Base-by-base conservation (phyloP, 257 asterid species). In the Vinca minor region DNA sequence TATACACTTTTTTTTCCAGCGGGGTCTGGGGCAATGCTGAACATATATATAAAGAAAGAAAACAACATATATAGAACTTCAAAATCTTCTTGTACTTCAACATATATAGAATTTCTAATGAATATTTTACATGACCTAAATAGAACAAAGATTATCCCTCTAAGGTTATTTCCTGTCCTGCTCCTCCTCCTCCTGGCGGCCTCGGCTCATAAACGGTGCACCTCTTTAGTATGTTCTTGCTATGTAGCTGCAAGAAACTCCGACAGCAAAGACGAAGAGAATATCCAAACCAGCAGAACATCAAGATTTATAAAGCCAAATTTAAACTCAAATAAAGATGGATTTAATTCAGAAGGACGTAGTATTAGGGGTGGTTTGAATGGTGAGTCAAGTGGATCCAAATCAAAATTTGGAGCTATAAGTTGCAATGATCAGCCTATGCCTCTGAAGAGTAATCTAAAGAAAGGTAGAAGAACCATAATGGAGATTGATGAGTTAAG, bases 381-480 rank as follows among this genome's bases (percentile, higher is more conserved):
- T 29, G 23, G 11, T 55, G n/a, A 48, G 0, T 12, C 26, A 18
- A 7, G 45, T 13, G 38, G 71, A 35, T 58, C 68, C 31, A 50
- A 64, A 47, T n/a, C 53, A 25, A 52, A 52, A 23, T 1, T 12
- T 59, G 64, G 36, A 38, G 32, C 73, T 59, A n/a, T n/a, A n/a
- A 55, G 15, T 18, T 18, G 54, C 12, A 49, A 45, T 32, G 70
- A n/a, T n/a, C n/a, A 36, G 20, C 52, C 44, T 29, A 38, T 63
- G 63, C 84, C 85, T 57, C 75, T 81, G 14, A 85, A 79, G 79
- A 85, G 89, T 73, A 85, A 81, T 70, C 81, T 85, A 64, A 85
- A 83, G 83, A 85, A 76, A 59, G 70, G 47, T 49, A n/a, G n/a
- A n/a, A n/a, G n/a, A n/a, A 46, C 78, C 73, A 45, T 58, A 39